phyloP scores from a whole-genome alignment of 805 yeast species.

The Teunomyces tritomae region DNA sequence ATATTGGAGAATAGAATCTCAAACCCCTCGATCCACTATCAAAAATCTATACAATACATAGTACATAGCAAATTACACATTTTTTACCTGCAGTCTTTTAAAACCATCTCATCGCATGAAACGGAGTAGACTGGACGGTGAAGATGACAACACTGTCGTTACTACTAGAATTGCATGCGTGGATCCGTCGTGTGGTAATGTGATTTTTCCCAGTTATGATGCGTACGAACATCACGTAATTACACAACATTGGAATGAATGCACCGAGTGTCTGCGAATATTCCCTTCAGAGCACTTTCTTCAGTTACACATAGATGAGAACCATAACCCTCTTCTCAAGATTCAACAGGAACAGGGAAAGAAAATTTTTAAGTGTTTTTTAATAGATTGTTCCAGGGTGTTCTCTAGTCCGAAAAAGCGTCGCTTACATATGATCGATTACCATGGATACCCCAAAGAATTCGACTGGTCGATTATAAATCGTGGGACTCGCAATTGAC shows the following conservation, averaged over 20 bases:
- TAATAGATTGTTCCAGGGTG: conserved; percentile 35
- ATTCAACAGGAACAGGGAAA: conserved; percentile 39
- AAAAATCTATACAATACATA: neutral
- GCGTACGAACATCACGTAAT: conserved; percentile 7
- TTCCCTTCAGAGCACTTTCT: conserved; percentile 45
- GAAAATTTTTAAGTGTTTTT: conserved; percentile 42
- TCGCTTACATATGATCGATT: conserved; percentile 46
- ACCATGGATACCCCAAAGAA: conserved; percentile 47
- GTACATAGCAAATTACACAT: neutral
- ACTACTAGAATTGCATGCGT: neutral
- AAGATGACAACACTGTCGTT: neutral
- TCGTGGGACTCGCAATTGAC: conserved; percentile 20
- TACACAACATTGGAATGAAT: conserved; percentile 4
- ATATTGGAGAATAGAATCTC: conserved; percentile 52
- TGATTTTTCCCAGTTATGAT: neutral
- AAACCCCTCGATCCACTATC: too few relatives aligned
- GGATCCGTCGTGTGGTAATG: neutral
- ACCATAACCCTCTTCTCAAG: conserved; percentile 48
- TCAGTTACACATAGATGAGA: conserved; percentile 50
- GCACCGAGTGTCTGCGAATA: conserved; percentile 35
- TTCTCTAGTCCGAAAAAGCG: conserved; percentile 42
- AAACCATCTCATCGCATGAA: neutral
- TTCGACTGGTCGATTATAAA: conserved; percentile 29
- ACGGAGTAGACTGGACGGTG: neutral
- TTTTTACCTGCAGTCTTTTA: neutral